Conservation (phyloP, 2,329 filamentous ascomycete species). For the Aurifilum marmelostoma region DNA sequence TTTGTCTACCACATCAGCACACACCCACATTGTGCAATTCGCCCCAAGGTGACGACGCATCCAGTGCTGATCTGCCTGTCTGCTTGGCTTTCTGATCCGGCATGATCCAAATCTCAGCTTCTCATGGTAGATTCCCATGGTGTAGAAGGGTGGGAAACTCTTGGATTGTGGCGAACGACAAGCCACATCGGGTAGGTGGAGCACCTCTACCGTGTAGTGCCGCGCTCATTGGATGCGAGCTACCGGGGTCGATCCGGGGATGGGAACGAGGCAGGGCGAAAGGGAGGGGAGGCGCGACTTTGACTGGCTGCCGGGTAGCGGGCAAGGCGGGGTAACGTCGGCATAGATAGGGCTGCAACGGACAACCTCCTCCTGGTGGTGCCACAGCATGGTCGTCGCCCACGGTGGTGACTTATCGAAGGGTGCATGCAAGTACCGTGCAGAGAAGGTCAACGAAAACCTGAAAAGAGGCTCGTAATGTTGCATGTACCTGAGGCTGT, state of each 20-base stretch:
- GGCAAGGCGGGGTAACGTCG: not conserved
- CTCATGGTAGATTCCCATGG: not conserved
- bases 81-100: not conserved
- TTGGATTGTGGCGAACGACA: slow-evolving; percentile 12
- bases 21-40: no score
- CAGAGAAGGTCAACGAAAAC: not conserved
- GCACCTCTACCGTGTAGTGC: not conserved
- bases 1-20: not conserved
- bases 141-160: not conserved
- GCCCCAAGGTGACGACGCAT: not conserved
- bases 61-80: not conserved
- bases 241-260: slow-evolving; percentile 2
- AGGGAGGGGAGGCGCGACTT: not conserved
- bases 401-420: not conserved
- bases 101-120: slow-evolving; percentile 5
- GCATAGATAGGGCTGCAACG: slow-evolving; percentile 1
- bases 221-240: not conserved
- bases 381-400: not conserved
- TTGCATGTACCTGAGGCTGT: not conserved
- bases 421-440: not conserved
- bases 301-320: not conserved
- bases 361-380: not conserved
- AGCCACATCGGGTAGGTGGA: slow-evolving; percentile 6
- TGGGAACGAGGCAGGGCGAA: not conserved
- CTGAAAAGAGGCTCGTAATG: not conserved